These are phyloP conservation scores for Globisporangium barbulae DNA, from an alignment of 352 stramenopile genomes.

Conservation along the genomic window DNA sequence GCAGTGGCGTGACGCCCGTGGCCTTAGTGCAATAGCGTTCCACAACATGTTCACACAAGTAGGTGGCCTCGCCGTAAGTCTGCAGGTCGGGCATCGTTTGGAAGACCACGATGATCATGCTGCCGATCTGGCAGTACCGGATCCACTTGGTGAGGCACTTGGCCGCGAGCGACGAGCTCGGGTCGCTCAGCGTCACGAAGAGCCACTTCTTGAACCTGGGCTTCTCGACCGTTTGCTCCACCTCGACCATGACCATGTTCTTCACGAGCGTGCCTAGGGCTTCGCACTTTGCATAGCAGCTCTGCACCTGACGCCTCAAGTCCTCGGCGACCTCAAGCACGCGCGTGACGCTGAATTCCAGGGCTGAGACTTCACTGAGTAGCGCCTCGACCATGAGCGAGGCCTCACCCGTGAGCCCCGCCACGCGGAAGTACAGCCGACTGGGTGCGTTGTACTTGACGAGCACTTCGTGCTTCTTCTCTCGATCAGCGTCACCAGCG, in stretches of 20 bases:
- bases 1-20: constrained; percentile 20
- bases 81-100: constrained; percentile 80
- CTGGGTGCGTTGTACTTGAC: constrained; percentile 80
- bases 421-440: constrained; percentile 56
- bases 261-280: constrained; percentile 57
- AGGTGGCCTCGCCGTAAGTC: constrained; percentile 58
- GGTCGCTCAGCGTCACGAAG: constrained; percentile 38
- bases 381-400: constrained; percentile 68
- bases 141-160: constrained; percentile 48
- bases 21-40: constrained; percentile 45
- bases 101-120: constrained; percentile 74
- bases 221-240: constrained; percentile 29
- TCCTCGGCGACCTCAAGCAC: constrained; percentile 55
- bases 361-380: constrained; percentile 25
- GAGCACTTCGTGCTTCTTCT: constrained; percentile 63
- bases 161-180: constrained; percentile 38
- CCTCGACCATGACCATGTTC: constrained; percentile 56
- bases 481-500: constrained; percentile 36
- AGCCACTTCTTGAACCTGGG: constrained; percentile 35
- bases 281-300: constrained; percentile 47
- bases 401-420: constrained; percentile 56
- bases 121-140: constrained; percentile 62
- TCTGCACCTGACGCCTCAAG: constrained; percentile 43
- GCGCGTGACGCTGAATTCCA: constrained; percentile 35
- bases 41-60: constrained; percentile 57